Evolutionary conservation across 2,329 filamentous ascomycete genomes (phyloP), one percentile per base, ranked within the genome.

Genomic region (Acarospora socialis): DNA sequence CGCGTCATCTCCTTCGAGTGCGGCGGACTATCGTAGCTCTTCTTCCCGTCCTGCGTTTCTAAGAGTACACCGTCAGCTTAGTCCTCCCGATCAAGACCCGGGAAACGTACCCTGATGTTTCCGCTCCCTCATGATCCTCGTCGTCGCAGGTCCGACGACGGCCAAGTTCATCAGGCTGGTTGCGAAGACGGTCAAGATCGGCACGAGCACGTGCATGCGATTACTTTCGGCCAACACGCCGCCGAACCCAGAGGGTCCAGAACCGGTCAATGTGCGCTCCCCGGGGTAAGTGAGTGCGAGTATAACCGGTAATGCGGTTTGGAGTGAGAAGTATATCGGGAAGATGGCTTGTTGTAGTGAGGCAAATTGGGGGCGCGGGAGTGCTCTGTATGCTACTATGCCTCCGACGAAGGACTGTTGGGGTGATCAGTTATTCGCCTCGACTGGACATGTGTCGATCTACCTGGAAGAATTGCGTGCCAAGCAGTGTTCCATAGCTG

Each of bases 31-130:
- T 92, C 83, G 48, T 79, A 81, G 55, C 76, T 81, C 52, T 79
- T 81, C 67, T 92, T 94, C 33, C 83, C 83, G 51, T 94, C 87
- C 46, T 77, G 74, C 39, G 78, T 83, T 64, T 87, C 86, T 68
- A 36, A 38, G 23, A 34, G 34, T 30, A 10, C 40, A 18, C 15
- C 27, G 1, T 32, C 27, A 21, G 32, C 21, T 12, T 34, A 32
- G 8, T 15, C 28, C 12, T 36, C 38, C 30, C 34, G 32, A 13
- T 33, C 35, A 13, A 21, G 21, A n/a, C 35, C 24, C 7, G 29
- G 33, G 19, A 38, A 21, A 51, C 67, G 41, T 59, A 82, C 81
- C 80, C 64, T 93, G 87, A 29, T 76, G 69, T 47, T 80, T 80
- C 48, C 84, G 66, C 54, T 81, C 64, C 42, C 65, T 68, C 70